These are phyloP conservation scores for Trichosphaerium sp. DNA, from an alignment of 78 protist species.

Conservation along the genomic window DNA sequence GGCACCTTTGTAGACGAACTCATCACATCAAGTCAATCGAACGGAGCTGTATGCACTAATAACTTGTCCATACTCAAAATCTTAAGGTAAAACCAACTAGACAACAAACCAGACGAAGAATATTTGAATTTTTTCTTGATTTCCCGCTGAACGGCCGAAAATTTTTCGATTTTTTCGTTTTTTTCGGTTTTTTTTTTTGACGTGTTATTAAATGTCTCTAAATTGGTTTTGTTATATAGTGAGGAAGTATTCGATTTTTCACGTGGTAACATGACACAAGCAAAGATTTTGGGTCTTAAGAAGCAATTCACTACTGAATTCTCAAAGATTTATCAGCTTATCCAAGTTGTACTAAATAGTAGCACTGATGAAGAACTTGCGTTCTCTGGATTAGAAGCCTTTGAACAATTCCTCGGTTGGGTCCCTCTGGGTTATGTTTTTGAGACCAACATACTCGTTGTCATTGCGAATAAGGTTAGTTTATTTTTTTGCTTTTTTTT, in stretches of 20 bases:
- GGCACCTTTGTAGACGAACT: conserved; percentile 84
- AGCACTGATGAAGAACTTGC: conserved; percentile 52
- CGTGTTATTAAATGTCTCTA: background rate
- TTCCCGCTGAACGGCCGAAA: background rate
- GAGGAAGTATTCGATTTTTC: conserved; percentile 89
- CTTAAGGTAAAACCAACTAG: conserved; percentile 21
- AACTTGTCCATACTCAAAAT: conserved; percentile 83
- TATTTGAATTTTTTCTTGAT: background rate
- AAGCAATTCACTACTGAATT: conserved; percentile 75
- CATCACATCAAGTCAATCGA: conserved; percentile 58
- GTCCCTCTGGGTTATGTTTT: conserved; percentile 92
- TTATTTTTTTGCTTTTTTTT: conserved; percentile 3
- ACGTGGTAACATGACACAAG: conserved; percentile 71
- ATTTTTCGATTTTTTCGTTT: background rate
- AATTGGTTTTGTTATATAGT: background rate
- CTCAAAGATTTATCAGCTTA: conserved; percentile 67
- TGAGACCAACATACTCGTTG: conserved; percentile 54
- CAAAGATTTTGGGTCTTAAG: conserved; percentile 67
- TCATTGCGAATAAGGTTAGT: too few species aligned
- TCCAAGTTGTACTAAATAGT: conserved; percentile 46
- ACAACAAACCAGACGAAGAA: background rate
- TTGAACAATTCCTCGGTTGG: conserved; percentile 86
- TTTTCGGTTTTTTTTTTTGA: background rate
- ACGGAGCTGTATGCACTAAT: conserved; percentile 88
- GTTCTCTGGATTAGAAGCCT: conserved; percentile 53